Conservation (phyloP, 2,329 filamentous ascomycete genomes). For the Hymenotorrendiella dingleyae region DNA sequence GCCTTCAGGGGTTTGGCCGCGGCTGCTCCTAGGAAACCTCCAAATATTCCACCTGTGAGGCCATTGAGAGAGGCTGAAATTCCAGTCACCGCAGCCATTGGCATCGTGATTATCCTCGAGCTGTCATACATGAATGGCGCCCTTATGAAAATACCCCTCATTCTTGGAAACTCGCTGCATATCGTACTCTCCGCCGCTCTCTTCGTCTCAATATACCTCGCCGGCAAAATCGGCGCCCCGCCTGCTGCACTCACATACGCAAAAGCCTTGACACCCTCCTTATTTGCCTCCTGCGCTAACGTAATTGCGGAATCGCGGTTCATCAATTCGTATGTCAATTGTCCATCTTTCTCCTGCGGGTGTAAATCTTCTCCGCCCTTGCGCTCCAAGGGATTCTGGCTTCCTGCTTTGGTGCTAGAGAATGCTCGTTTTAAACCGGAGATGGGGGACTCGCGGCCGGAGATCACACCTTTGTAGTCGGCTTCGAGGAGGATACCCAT, state of each 20-base stretch:
- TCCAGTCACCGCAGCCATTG: slow-evolving; percentile 72
- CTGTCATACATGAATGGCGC: slow-evolving; percentile 87
- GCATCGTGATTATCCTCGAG: slow-evolving; percentile 74
- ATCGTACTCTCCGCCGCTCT: slow-evolving; percentile 81
- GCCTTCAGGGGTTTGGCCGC: slow-evolving; percentile 83
- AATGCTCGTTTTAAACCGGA: slow-evolving; percentile 75
- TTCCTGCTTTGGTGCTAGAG: slow-evolving; percentile 55
- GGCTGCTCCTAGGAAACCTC: slow-evolving; percentile 72
- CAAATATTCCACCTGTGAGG: slow-evolving; percentile 69
- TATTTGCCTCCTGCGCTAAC: slow-evolving; percentile 69
- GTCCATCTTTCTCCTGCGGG: slow-evolving; percentile 61
- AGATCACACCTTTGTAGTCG: slow-evolving; percentile 91
- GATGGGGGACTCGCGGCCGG: slow-evolving; percentile 76
- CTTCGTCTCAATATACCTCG: slow-evolving; percentile 86
- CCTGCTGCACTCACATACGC: slow-evolving; percentile 85
- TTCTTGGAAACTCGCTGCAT: slow-evolving; percentile 61
- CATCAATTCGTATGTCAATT: slow-evolving; percentile 95
- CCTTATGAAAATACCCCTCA: slow-evolving; percentile 77
- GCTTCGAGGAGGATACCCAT: slow-evolving; percentile 96
- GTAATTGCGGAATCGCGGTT: slow-evolving; percentile 85
- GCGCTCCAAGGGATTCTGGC: slow-evolving; percentile 64
- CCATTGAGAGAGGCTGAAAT: slow-evolving; percentile 72
- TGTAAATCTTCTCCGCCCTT: slow-evolving; percentile 54
- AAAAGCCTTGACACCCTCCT: slow-evolving; percentile 62
- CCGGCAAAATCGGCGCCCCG: slow-evolving; percentile 77